Percentiles rank a stretch among this genome's conserved stretches.
These are phyloP conservation scores for Mrakia gelida DNA, from an alignment of 768 basidiomycete species.

Conservation along the genomic window DNA sequence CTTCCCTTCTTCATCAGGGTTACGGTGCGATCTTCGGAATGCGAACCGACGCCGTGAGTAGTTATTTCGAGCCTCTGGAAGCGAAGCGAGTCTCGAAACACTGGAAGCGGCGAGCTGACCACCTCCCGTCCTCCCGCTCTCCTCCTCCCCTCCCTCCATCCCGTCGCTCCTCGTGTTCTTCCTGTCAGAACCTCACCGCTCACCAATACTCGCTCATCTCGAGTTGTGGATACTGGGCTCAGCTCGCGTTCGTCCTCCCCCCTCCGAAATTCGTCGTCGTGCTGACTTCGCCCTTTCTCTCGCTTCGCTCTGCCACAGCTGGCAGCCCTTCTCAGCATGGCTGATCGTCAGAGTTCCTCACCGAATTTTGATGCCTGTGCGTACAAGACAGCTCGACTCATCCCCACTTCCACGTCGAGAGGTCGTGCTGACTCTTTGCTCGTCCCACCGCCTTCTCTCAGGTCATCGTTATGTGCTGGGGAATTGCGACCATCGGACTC, in stretches of 20 bases:
- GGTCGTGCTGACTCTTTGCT: too few species aligned
- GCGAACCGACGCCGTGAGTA: conserved; percentile 30
- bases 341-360: conserved; percentile 37
- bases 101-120: too few species aligned
- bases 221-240: conserved; percentile 35
- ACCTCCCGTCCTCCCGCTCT: too few species aligned
- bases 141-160: too few species aligned
- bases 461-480: conserved; percentile 36
- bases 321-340: conserved; percentile 38
- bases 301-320: not conserved
- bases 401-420: too few species aligned
- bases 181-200: conserved; percentile 4
- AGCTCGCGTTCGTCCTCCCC: not conserved
- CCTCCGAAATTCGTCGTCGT: not conserved
- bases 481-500: conserved; percentile 35
- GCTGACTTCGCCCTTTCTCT: not conserved
- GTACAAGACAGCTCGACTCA: too few species aligned
- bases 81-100: too few species aligned
- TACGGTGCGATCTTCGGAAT: conserved; percentile 38
- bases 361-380: conserved; percentile 17
- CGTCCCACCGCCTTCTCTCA: too few species aligned
- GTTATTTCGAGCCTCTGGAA: too few species aligned
- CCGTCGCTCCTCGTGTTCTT: too few species aligned
- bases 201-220: conserved; percentile 33
- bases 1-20: not conserved